Percentiles rank a stretch among this genome's conserved stretches.
Evolutionary conservation across 805 yeast species (phyloP).

Genomic region (Metschnikowia kunwiensis): DNA sequence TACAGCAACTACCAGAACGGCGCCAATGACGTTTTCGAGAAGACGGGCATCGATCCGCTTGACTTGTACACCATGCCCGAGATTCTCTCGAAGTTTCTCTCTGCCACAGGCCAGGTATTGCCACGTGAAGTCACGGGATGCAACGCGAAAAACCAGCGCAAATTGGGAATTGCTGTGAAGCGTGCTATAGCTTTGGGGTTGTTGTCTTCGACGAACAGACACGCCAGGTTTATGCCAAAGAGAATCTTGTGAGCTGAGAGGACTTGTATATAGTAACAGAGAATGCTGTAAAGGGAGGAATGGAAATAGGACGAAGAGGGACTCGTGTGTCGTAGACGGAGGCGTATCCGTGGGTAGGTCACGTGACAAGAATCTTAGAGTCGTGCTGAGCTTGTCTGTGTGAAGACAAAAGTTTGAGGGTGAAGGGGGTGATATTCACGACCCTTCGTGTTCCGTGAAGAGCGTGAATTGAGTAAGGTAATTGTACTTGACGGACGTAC

Average conservation of each 20-base stretch:
- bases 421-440: too few species aligned
- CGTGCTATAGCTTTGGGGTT: slow-evolving; percentile 80
- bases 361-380: too few species aligned
- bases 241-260: slow-evolving; percentile 29
- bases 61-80: slow-evolving; percentile 72
- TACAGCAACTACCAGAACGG: slow-evolving; percentile 17
- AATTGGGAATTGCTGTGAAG: slow-evolving; percentile 71
- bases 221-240: slow-evolving; percentile 44
- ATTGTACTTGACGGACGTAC: too few species aligned
- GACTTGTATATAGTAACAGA: slow-evolving; percentile 8
- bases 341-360: too few species aligned
- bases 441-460: too few species aligned
- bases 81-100: slow-evolving; percentile 59
- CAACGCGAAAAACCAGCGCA: slow-evolving; percentile 61
- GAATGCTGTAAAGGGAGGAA: too few species aligned
- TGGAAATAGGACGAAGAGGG: too few species aligned
- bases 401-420: too few species aligned
- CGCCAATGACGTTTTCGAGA: slow-evolving; percentile 32
- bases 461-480: too few species aligned
- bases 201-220: slow-evolving; percentile 70
- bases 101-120: slow-evolving; percentile 71
- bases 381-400: too few species aligned
- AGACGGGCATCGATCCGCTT: slow-evolving; percentile 59
- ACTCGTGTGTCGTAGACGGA: too few species aligned
- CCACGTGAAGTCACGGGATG: slow-evolving; percentile 73